Base-by-base conservation (phyloP, 441 rosid species). In the Viola pubescens region DNA sequence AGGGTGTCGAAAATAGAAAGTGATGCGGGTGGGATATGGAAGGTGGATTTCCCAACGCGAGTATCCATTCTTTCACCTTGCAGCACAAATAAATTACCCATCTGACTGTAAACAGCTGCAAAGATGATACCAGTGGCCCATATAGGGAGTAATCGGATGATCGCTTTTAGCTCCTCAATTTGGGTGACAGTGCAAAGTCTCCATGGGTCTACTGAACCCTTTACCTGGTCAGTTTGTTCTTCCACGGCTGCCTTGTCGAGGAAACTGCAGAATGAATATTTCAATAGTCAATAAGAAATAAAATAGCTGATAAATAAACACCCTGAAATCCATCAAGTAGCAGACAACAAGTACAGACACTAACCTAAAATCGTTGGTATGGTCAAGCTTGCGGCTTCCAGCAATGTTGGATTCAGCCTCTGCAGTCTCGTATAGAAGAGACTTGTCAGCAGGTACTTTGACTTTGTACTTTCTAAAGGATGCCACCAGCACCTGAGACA, bases 211-310 rank as follows among this genome's bases (percentile, higher is more conserved):
- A 60, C 67, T 13, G 73, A 60, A 3, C 72, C 85, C 68, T 87
- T 85, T 52, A 61, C 54, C 9, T 67, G 61, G 40, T 85, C 97
- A 0, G 70, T 64, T 54, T 64, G 64, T 45, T 64, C 74, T 66
- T 83, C 85, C 58, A 85, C 90, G 0, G 97, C 95, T 19, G 97
- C 95, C 83, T 85, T 89, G 73, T 89, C 97, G 8, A 87, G 81
- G 73, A 85, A 87, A 62, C 97, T 89, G 73, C 11, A 40, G 37
- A 37, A 16, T 8, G 7, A 54, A 14, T 52, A 9, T 53, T 37
- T 16, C 14, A 12, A 42, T 4, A n/a, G 42, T 11, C 7, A 19
- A 16, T 41, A 3, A 16, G 26, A 40, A 50, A 34, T 34, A 19
- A 5, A 8, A 19, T 3, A 5, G 47, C n/a, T 9, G 56, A 6